Percentiles rank a stretch among this genome's conserved stretches.
These are phyloP conservation scores for Peronospora belbahrii DNA, from an alignment of 352 stramenopile genomes.

Conservation along the genomic window DNA sequence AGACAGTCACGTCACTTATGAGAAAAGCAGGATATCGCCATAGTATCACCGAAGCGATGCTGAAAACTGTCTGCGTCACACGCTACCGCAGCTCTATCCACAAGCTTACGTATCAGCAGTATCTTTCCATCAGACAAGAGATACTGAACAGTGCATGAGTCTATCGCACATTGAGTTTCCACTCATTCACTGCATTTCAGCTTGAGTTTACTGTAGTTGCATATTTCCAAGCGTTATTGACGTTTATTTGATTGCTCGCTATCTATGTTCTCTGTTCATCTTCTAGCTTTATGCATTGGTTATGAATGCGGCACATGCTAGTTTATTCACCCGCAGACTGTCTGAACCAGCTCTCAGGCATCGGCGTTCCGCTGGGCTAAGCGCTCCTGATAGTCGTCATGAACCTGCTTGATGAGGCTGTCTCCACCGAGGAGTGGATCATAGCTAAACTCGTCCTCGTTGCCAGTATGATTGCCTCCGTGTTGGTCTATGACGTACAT, in stretches of 20 bases:
- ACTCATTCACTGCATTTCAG: background rate
- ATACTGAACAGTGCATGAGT: conserved; percentile 18
- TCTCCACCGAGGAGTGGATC: conserved; percentile 56
- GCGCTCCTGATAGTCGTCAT: conserved; percentile 69
- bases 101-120: conserved; percentile 76
- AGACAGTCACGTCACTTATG: conserved; percentile 73
- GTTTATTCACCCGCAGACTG: background rate
- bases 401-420: conserved; percentile 63
- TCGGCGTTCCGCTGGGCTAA: conserved; percentile 41
- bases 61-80: conserved; percentile 61
- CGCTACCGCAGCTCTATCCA: conserved; percentile 78
- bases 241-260: conserved; percentile 18
- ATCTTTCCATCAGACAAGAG: conserved; percentile 57
- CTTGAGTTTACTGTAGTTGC: background rate
- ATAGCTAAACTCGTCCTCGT: conserved; percentile 50
- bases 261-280: conserved; percentile 14
- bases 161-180: background rate
- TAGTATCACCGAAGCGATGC: conserved; percentile 44
- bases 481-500: conserved; percentile 19
- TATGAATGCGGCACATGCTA: background rate
- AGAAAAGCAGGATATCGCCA: conserved; percentile 67
- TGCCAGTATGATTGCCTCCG: conserved; percentile 25
- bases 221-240: conserved; percentile 19
- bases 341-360: conserved; percentile 4
- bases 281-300: conserved; percentile 12